Evolutionary conservation across 2,329 filamentous ascomycete genomes (phyloP).

Genomic region (Trichophyton benhamiae): DNA sequence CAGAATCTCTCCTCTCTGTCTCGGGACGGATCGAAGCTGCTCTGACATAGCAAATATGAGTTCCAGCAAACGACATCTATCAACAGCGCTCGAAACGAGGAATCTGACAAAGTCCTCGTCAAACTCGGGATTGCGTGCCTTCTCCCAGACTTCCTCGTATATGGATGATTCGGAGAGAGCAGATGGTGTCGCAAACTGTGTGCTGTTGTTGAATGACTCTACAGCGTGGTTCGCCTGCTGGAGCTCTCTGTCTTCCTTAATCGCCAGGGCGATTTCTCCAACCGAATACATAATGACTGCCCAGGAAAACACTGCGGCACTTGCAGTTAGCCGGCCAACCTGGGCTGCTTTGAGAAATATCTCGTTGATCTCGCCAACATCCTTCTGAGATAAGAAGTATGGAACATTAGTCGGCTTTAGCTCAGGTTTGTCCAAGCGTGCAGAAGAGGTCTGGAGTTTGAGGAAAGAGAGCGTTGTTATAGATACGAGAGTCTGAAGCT

Average conservation of each 20-base stretch:
- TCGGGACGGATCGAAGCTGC: slow-evolving; percentile 37
- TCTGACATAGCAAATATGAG: slow-evolving; percentile 35
- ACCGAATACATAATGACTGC: slow-evolving; percentile 60
- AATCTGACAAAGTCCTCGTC: slow-evolving; percentile 38
- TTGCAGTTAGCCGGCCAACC: slow-evolving; percentile 48
- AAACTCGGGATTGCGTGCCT: slow-evolving; percentile 27
- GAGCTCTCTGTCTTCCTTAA: slow-evolving; percentile 43
- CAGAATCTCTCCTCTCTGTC: slow-evolving; percentile 37
- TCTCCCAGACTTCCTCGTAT: slow-evolving; percentile 39
- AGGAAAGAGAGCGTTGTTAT: slow-evolving; percentile 61
- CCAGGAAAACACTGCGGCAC: slow-evolving; percentile 71
- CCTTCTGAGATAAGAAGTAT: slow-evolving; percentile 58
- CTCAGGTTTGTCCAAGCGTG: slow-evolving; percentile 32
- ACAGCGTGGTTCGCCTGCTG: slow-evolving; percentile 32
- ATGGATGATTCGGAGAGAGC: slow-evolving; percentile 27
- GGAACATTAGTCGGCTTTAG: slow-evolving; percentile 22
- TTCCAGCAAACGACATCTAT: slow-evolving; percentile 38
- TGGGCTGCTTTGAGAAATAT: slow-evolving; percentile 52
- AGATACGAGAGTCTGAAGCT: slow-evolving; percentile 57
- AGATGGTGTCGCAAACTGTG: slow-evolving; percentile 21
- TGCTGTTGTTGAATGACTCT: slow-evolving; percentile 29
- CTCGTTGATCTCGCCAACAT: slow-evolving; percentile 60
- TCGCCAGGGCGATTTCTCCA: slow-evolving; percentile 49
- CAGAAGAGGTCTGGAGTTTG: slow-evolving; percentile 51
- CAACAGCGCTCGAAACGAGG: slow-evolving; percentile 37